A percentile compares a stretch with the other conserved stretches of the same genome.
Conservation (phyloP, 257 asterid species). For the Gentiana macrophylla region DNA sequence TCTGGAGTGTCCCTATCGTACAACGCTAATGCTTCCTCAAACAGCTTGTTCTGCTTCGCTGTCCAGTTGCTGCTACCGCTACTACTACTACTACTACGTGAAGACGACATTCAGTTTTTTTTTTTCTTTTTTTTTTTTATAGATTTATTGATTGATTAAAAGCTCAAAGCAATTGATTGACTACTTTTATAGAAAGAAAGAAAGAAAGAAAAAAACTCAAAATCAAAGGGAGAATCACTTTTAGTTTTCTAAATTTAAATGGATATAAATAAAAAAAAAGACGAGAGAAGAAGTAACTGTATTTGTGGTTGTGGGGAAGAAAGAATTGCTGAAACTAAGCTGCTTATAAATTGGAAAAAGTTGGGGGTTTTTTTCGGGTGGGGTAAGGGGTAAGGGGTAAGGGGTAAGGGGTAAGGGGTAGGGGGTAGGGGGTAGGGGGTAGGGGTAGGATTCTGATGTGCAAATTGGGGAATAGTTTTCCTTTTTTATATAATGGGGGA, state of each 20-base stretch:
- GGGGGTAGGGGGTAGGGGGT: slow-evolving; percentile 12
- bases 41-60: slow-evolving; percentile 35
- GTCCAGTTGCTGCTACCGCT: slow-evolving; percentile 26
- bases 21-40: slow-evolving; percentile 36
- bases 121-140: too few relatives aligned
- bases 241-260: not conserved
- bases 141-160: not conserved
- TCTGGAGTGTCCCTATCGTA: slow-evolving; percentile 37
- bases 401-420: too few relatives aligned
- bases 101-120: slow-evolving; percentile 27
- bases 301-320: slow-evolving; percentile 19
- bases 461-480: slow-evolving; percentile 38
- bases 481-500: not conserved
- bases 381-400: not conserved
- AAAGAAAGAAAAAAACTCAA: too few relatives aligned
- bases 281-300: not conserved
- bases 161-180: not conserved
- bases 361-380: too few relatives aligned
- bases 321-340: slow-evolving; percentile 11
- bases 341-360: slow-evolving; percentile 25
- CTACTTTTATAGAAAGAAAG: too few relatives aligned
- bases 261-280: too few relatives aligned
- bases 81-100: slow-evolving; percentile 5
- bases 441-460: slow-evolving; percentile 4
- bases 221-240: not conserved